Conservation (phyloP, 2,329 filamentous ascomycete species). For the Fusarium keratoplasticum region DNA sequence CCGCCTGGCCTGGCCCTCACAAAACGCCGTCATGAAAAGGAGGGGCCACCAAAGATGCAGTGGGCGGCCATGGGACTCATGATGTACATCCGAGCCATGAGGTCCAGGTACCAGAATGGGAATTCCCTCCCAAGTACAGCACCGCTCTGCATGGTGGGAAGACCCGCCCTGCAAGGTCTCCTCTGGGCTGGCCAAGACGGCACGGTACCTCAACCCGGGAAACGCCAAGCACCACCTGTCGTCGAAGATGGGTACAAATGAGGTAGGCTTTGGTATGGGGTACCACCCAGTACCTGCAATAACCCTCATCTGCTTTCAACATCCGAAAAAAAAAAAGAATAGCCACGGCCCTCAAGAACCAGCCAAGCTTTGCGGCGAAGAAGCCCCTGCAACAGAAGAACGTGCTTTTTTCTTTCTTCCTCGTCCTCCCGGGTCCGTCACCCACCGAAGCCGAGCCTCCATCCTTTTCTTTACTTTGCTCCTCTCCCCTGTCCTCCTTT, state of each 20-base stretch:
- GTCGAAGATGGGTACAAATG: conserved; percentile 19
- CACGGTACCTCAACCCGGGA: conserved; percentile 28
- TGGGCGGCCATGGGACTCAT: conserved; percentile 23
- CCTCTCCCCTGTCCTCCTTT: not conserved
- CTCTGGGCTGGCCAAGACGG: conserved; percentile 23
- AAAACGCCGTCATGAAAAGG: conserved; percentile 28
- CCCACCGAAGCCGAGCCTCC: not conserved
- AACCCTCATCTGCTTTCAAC: conserved; percentile 14
- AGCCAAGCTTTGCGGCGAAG: conserved; percentile 32
- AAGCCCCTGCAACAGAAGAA: conserved; percentile 17
- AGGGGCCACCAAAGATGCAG: conserved; percentile 22
- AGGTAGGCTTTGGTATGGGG: conserved; percentile 33
- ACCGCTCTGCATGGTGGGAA: conserved; percentile 5
- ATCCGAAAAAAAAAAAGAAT: conserved; percentile 7
- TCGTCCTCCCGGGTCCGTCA: not conserved
- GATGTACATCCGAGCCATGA: conserved; percentile 26
- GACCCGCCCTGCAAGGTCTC: conserved; percentile 24
- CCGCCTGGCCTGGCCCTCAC: conserved; percentile 22
- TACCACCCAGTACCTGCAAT: conserved; percentile 23
- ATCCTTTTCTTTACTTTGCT: conserved; percentile 6
- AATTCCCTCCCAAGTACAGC: conserved; percentile 19
- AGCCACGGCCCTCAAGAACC: conserved; percentile 6
- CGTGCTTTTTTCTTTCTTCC: conserved; percentile 10
- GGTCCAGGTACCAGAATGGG: conserved; percentile 31
- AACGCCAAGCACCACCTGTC: conserved; percentile 24